phyloP scores from a whole-genome alignment of 2,329 filamentous ascomycete genomes.

The Pseudogymnoascus sp. region DNA sequence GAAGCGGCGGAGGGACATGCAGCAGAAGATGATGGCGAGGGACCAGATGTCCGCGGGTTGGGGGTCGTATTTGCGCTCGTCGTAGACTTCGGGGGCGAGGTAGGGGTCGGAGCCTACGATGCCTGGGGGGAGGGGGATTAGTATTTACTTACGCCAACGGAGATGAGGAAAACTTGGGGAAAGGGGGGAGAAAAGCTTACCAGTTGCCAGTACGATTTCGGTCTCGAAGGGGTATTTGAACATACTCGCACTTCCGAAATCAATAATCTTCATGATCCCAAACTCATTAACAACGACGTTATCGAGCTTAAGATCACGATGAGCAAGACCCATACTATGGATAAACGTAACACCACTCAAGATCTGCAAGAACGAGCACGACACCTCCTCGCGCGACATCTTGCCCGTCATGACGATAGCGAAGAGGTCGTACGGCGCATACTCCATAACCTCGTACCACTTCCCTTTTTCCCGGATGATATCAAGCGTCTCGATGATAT shows the following conservation, averaged over 20 bases:
- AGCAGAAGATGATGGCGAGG: conserved; percentile 95
- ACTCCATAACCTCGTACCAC: conserved; percentile 99
- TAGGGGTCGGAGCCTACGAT: conserved; percentile 87
- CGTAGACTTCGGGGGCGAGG: conserved; percentile 92
- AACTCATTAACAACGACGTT: conserved; percentile 95
- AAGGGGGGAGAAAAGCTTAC: conserved; percentile 41
- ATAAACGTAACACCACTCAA: conserved; percentile 89
- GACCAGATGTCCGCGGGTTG: conserved; percentile 96
- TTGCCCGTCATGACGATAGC: conserved; percentile 98
- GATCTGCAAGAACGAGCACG: conserved; percentile 88
- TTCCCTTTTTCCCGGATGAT: conserved; percentile 88
- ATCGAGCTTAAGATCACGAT: conserved; percentile 91
- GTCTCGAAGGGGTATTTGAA: conserved; percentile 97
- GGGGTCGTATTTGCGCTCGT: conserved; percentile 86
- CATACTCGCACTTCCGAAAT: conserved; percentile 94
- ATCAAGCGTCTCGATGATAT: conserved; percentile 96
- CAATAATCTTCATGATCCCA: conserved; percentile 98
- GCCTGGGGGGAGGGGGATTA: conserved; percentile 36
- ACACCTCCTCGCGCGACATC: conserved; percentile 86
- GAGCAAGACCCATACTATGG: conserved; percentile 88
- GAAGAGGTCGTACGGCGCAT: conserved; percentile 90
- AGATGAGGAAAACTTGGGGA: no score
- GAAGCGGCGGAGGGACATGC: conserved; percentile 91
- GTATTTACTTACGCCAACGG: no score
- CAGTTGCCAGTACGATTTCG: conserved; percentile 70